Base-by-base conservation (phyloP, 352 stramenopile genomes). In the Globisporangium nagaii region DNA sequence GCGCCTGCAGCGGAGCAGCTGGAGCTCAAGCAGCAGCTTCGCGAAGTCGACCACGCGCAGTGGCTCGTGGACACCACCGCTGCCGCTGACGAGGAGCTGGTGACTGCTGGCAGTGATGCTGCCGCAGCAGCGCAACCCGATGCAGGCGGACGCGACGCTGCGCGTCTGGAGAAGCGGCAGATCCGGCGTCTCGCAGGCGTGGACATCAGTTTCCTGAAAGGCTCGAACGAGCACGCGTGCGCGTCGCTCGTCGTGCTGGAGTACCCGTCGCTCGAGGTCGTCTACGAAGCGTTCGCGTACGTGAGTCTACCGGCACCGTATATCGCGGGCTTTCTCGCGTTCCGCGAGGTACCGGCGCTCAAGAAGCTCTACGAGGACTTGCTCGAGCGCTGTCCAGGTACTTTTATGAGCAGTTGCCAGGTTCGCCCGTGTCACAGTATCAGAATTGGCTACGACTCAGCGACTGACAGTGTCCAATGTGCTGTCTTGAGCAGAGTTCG, bases 221-320 rank as follows among this genome's bases (percentile, higher is more conserved):
- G 71, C 30, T 90, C 81, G 39, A 84, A 75, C 39, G 70, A 92
- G 42, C 80, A 91, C 61, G 84, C 84, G 19, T 94, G 84, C 49
- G 84, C 84, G 6, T 88, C 79, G 22, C 65, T 94, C 41, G 81
- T 94, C n/a, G 79, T 94, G 48, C 56, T 94, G 19, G 66, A 71
- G 35, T 94, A 70, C 42, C 73, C 76, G 30, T 77, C 80, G 7
- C 63, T 89, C 17, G 60, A 54, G 5, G 55, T 94, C 8, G 44
- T 92, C 20, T 94, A 90, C 58, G 84, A 94, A 34, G 84, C 81
- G 28, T 92, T 86, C 69, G 83, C 68, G n/a, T 90, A 94, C 61
- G 80, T 90, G 49, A 78, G 74, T 28, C 62, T 94, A n/a, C 79
- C 81, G 31, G 73, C 80, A 39, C 81, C 84, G 27, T 92, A 94